These are phyloP conservation scores for Eutrema japonicum DNA, from an alignment of 345 rosid genomes.

Conservation along the genomic window DNA sequence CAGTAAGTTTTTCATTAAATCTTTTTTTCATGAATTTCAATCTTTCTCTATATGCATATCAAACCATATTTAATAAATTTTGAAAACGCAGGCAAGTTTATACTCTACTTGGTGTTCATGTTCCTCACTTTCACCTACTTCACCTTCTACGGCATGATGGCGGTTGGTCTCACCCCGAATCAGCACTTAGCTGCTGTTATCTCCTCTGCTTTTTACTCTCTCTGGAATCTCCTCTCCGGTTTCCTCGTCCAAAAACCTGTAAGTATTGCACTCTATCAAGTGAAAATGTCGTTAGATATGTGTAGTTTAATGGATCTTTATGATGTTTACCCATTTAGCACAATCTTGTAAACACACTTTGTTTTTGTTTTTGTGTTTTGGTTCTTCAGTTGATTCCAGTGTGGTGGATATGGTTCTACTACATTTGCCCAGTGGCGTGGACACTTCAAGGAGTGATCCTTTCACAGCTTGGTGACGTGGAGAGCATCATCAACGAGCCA, in stretches of 20 bases:
- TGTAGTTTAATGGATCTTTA: not conserved
- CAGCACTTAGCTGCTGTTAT: slow-evolving; percentile 79
- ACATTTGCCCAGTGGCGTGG: slow-evolving; percentile 88
- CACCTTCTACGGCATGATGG: slow-evolving; percentile 95
- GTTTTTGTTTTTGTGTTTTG: not conserved
- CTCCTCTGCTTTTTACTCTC: slow-evolving; percentile 88
- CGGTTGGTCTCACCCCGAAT: slow-evolving; percentile 83
- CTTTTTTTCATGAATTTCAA: not conserved
- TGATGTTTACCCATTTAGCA: not conserved
- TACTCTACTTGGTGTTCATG: slow-evolving; percentile 73
- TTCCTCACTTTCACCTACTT: slow-evolving; percentile 92
- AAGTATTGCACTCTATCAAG: slow-evolving; percentile 40
- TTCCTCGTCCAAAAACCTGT: slow-evolving; percentile 83
- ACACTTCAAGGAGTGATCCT: slow-evolving; percentile 70
- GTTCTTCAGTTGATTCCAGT: slow-evolving; percentile 66
- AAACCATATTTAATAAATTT: not conserved
- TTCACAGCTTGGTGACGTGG: slow-evolving; percentile 88
- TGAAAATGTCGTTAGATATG: not conserved
- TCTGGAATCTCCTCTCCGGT: slow-evolving; percentile 90
- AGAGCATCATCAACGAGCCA: slow-evolving; percentile 58
- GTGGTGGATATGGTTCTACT: slow-evolving; percentile 98
- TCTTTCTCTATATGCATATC: not conserved
- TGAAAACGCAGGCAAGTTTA: slow-evolving; percentile 67
- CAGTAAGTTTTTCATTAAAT: slow-evolving; percentile 49
- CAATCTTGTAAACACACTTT: not conserved